Evolutionary conservation across 2,329 filamentous ascomycete species (phyloP).

Genomic region (Truncatella angustata): DNA sequence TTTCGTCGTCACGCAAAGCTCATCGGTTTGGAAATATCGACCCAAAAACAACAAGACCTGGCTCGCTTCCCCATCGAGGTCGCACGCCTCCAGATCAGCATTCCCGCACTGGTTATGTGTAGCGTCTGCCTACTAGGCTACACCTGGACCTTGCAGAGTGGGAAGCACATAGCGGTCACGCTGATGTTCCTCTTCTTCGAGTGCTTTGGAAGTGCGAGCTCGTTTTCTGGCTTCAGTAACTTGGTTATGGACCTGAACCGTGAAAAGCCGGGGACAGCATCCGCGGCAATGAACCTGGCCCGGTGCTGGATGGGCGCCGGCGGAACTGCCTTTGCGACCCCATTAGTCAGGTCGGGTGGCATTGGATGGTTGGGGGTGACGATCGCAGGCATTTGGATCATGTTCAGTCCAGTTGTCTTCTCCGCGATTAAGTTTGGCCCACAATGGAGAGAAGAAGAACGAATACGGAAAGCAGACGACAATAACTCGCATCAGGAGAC

Average conservation of each 20-base stretch:
- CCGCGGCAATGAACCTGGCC: conserved; percentile 7
- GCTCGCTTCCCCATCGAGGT: conserved; percentile 50
- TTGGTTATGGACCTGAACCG: conserved; percentile 6
- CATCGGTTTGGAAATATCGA: conserved; percentile 58
- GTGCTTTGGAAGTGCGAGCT: neutral
- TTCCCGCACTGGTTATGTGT: conserved; percentile 52
- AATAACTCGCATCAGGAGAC: too few relatives aligned
- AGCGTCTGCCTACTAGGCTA: conserved; percentile 53
- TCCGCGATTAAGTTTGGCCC: conserved; percentile 1
- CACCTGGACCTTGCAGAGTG: conserved; percentile 54
- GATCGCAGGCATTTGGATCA: conserved; percentile 1
- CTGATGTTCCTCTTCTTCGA: conserved; percentile 3
- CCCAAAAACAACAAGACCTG: conserved; percentile 51
- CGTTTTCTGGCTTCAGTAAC: neutral
- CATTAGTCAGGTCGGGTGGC: neutral
- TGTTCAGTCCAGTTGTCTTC: conserved; percentile 3
- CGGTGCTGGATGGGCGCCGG: conserved; percentile 8
- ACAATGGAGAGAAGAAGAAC: conserved; percentile 2
- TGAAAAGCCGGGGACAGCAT: neutral
- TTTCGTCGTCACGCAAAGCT: conserved; percentile 63
- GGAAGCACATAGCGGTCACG: neutral
- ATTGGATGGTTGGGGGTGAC: conserved; percentile 1
- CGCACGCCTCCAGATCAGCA: conserved; percentile 51
- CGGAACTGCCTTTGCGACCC: conserved; percentile 4
- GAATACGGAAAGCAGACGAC: too few relatives aligned